Base-by-base conservation (phyloP, 2,329 filamentous ascomycete genomes). In the Exserohilum rostratum region DNA sequence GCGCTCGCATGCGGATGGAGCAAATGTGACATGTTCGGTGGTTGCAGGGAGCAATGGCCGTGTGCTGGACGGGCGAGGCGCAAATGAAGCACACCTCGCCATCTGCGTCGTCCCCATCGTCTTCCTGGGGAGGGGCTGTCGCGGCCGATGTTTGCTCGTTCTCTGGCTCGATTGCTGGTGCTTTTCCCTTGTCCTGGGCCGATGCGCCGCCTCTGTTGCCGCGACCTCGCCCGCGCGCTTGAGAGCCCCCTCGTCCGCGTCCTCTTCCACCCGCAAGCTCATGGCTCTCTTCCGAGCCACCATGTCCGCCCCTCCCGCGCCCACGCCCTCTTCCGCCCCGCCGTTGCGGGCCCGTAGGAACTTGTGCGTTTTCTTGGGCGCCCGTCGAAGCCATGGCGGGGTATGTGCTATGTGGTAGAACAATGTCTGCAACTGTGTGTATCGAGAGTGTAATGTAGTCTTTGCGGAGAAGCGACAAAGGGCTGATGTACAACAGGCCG, bases 11-110 rank as follows among this genome's bases (percentile, higher is more conserved):
- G 55, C 95, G 86, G 65, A 99, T 79, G 9, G 92, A 89, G 76
- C 95, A 99, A 62, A 98, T 96, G 78, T 99, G 95, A 73, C 95
- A 99, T 44, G 93, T 97, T 53, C 90, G 85, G 78, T 99, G 95
- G 76, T 97, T 98, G 78, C 95, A 99, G 17, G 95, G 93, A 29
- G 93, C 87, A 61, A 99, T 87, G 9, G 93, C 90, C 66, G 91
- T 87, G 79, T 98, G 92, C 44, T 90, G 86, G 43, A 99, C 88
- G 2, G 88, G 86, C 62, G 93, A 96, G 52, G 95, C 93, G 77
- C 95, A 99, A 70, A 99, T 99, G 77, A 98, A 98, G 84, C 95
- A 99, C 57, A 97, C 85, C 59, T 97, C 84, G 25, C 83, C 84
- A 43, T 84, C 84, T 3, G 76, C 61, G 79, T 57, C 61, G 79